These are phyloP conservation scores for Termitomyces sp. DNA, from an alignment of 768 basidiomycete genomes.

Conservation along the genomic window DNA sequence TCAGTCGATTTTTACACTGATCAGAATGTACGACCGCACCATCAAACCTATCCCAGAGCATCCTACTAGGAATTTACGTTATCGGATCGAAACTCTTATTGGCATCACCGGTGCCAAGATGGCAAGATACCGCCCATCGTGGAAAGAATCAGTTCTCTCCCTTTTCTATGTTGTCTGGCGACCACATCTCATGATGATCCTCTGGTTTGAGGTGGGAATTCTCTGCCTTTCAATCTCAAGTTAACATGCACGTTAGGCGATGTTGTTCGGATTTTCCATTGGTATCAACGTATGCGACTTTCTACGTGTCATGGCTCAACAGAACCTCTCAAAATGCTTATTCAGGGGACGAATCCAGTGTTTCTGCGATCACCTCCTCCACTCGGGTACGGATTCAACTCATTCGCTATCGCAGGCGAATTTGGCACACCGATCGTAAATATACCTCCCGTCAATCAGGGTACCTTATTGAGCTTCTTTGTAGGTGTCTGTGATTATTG, in stretches of 20 bases:
- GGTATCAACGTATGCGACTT: slow-evolving; percentile 28
- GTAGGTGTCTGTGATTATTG: slow-evolving; percentile 30
- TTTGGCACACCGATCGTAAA: slow-evolving; percentile 34
- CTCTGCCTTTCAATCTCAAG: not conserved
- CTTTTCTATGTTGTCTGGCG: slow-evolving; percentile 40
- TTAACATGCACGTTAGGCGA: slow-evolving; percentile 7
- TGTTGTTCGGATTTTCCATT: slow-evolving; percentile 27
- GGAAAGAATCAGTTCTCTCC: slow-evolving; percentile 28
- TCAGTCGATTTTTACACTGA: not conserved
- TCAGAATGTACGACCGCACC: slow-evolving; percentile 47
- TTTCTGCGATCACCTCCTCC: slow-evolving; percentile 21
- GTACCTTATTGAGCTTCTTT: not conserved
- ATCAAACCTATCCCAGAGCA: slow-evolving; percentile 33
- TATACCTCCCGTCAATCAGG: not conserved
- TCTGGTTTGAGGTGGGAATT: slow-evolving; percentile 31
- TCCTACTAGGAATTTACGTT: slow-evolving; percentile 30
- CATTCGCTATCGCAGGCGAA: slow-evolving; percentile 32
- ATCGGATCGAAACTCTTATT: slow-evolving; percentile 44
- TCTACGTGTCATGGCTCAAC: not conserved
- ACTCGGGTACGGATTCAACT: slow-evolving; percentile 30
- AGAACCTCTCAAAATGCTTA: slow-evolving; percentile 17
- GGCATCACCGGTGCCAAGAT: slow-evolving; percentile 50
- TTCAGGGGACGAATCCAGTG: slow-evolving; percentile 26
- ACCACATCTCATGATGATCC: slow-evolving; percentile 36
- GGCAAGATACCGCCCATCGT: slow-evolving; percentile 32